Evolutionary conservation across 495 filamentous ascomycete species (phyloP), one percentile per base, ranked within the genome.

Genomic region (Tuber indicum): DNA sequence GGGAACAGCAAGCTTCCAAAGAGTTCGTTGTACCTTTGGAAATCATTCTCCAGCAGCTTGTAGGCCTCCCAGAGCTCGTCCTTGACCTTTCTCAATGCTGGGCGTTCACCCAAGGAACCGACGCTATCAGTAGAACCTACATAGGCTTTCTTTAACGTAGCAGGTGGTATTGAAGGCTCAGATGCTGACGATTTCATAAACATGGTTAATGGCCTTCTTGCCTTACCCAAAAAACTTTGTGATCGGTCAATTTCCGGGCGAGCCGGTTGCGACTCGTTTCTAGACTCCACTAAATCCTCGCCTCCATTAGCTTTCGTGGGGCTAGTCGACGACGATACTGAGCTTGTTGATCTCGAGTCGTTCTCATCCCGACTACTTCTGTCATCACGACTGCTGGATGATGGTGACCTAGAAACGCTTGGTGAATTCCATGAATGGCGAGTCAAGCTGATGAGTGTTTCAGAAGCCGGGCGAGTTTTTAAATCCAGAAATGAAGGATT

Each of bases 41-140:
- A 96, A 78, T 98, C 96, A 42, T 88, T 88, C 78, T 99, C 96
- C 16, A 99, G 86, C 21, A 87, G 88, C 44, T 92, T 90, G 79
- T 97, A 99, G 44, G 91, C 87, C 21, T 87, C 90, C 94, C 94
- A 98, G n/a, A 98, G 87, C 76, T 95, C 93, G 84, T 99, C 96
- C 81, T 91, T 82, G 14, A 79, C 75, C 41, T 81, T 83, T 78
- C 62, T 83, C 44, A 75, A 71, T n/a, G 46, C 66, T 26, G 78
- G 21, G 14, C 71, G 78, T n/a, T 80, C 78, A 32, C 74, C 74
- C 78, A 80, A 73, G 10, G 69, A 72, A 80, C 78, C 76, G 44
- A 49, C 14, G 23, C 70, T 42, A 49, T 80, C 71, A 80, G 74
- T 71, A 52, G 71, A 49, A 52, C 9, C 49, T 41, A 70, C 17